A percentile compares a stretch with the other conserved stretches of the same genome.
Conservation (phyloP, 2,329 filamentous ascomycete species). For the Trichoderma sp. region DNA sequence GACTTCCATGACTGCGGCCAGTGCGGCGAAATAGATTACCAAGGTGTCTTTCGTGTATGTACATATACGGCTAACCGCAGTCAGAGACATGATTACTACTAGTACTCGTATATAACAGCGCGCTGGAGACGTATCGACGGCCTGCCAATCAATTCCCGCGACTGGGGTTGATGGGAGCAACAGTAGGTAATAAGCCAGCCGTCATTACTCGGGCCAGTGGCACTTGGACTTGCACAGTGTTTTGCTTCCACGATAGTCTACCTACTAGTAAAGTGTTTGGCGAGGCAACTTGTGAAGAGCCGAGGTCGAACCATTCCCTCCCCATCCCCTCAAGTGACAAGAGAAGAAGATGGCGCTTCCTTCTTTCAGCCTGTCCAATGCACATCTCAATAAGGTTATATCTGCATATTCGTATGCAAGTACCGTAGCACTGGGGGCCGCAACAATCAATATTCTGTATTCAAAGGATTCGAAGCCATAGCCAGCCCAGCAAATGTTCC, state of each 20-base stretch:
- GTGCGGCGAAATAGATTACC: neutral
- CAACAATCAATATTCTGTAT: neutral
- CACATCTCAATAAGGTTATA: neutral
- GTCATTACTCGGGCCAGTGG: neutral
- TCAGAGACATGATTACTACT: slow-evolving; percentile 5
- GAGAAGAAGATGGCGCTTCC: neutral
- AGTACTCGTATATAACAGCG: too few species aligned
- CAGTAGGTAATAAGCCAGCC: neutral
- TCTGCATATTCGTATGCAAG: neutral
- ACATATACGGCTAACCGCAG: slow-evolving; percentile 1
- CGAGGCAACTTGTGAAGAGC: neutral
- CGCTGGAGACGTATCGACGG: neutral
- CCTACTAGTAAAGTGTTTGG: neutral
- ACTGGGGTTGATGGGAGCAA: neutral
- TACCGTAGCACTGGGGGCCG: neutral
- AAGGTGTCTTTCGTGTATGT: neutral
- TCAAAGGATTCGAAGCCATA: neutral
- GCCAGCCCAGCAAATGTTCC: neutral
- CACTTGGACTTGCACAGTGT: neutral
- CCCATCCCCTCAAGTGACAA: neutral
- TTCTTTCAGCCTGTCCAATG: neutral
- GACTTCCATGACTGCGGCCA: neutral
- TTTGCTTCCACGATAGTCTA: neutral
- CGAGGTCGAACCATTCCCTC: neutral
- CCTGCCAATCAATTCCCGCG: neutral